Base-by-base conservation (phyloP, 2,329 filamentous ascomycete genomes). In the Calonectria multiphialidica region DNA sequence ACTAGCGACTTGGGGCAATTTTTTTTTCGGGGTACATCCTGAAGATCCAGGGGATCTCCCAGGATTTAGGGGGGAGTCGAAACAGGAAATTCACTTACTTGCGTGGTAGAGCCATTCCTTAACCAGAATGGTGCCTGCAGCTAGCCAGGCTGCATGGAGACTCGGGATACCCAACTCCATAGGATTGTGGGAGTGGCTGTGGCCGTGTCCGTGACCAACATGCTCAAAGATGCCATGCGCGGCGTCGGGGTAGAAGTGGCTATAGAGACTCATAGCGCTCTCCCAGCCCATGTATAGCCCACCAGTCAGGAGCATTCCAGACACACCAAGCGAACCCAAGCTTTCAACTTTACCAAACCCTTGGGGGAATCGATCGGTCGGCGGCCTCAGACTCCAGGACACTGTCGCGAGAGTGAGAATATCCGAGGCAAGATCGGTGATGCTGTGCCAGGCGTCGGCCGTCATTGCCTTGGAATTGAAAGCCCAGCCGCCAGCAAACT, bases 281-380 rank as follows among this genome's bases (percentile, higher is more conserved):
- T 94, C 93, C 84, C 93, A 91, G 74, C 95, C 95, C 93, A 99
- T 98, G 83, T 97, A 95, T 74, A 98, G 86, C 63, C 97, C 97
- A 74, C 97, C 97, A 59, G 93, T 91, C 2, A 99, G 90, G 78
- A 99, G 88, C 85, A 99, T 94, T 74, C 95, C 93, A 77, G 96
- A 98, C 40, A 99, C 97, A 18, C 96, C 97, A 71, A 99, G 86
- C 25, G 95, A 97, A 23, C 97, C 97, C 81, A 99, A 86, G 80
- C 95, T 98, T 87, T 99, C 97, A n/a, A 99, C 91, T 87, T 99
- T 99, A 81, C 97, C 97, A 82, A 98, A 99, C 2, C 97, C 97
- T 79, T 92, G 91, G 2, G 97, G 97, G 81, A 98, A 99, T 47
- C 90, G 90, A 67, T 93, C 90, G 13, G 94, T 95, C 0, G 97